Percentiles rank a stretch among this genome's conserved stretches.
Conservation (phyloP, 768 basidiomycete genomes). For the Hirschioporus abietinus region DNA sequence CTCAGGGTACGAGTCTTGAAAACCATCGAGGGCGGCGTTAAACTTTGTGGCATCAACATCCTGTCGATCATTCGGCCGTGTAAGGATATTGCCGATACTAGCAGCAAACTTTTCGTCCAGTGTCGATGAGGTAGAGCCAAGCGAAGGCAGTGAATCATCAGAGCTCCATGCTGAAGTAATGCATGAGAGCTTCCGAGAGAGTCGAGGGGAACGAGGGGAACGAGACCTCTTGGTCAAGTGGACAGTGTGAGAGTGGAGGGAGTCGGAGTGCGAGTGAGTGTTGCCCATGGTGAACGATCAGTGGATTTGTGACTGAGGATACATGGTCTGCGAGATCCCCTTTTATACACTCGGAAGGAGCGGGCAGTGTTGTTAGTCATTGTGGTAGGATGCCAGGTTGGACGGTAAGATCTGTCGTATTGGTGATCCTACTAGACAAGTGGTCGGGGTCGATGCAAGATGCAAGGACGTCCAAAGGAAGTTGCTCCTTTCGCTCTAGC, state of each 20-base stretch:
- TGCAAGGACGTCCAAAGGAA: neutral
- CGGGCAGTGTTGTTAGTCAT: neutral
- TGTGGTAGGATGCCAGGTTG: neutral
- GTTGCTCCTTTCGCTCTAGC: neutral
- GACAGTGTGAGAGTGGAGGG: neutral
- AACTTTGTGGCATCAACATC: slow-evolving; percentile 5
- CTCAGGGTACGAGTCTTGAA: slow-evolving; percentile 42
- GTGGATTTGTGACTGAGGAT: neutral
- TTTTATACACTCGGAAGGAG: slow-evolving; percentile 6
- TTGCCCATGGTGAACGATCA: slow-evolving; percentile 7
- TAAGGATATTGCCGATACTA: neutral
- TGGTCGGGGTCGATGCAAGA: neutral
- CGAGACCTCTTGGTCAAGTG: neutral
- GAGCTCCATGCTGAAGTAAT: neutral
- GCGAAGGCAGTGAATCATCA: neutral
- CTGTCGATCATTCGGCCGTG: neutral
- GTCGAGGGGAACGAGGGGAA: neutral
- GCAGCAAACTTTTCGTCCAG: neutral
- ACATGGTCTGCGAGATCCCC: neutral
- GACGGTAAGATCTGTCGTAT: neutral
- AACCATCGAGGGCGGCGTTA: slow-evolving; percentile 39
- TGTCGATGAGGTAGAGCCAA: neutral
- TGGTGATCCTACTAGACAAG: neutral
- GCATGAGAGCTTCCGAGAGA: slow-evolving; percentile 2
- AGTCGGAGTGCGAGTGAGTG: neutral